These are phyloP conservation scores for Eucalyptus albens DNA, from an alignment of 345 rosid genomes.

Conservation along the genomic window DNA sequence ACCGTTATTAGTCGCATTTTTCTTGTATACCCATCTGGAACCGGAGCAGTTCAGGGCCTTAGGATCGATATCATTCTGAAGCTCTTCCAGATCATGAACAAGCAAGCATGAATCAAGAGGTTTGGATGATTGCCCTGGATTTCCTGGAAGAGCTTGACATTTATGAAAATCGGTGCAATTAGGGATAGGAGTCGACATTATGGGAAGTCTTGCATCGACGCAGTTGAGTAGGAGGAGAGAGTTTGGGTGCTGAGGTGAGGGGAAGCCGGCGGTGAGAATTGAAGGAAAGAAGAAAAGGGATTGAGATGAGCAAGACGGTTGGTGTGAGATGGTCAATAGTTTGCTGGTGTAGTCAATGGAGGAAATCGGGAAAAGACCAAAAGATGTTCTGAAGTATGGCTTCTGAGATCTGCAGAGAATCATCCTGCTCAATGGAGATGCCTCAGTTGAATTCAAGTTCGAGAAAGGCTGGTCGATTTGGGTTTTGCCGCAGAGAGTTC, in stretches of 20 bases:
- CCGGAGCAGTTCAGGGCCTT: slow-evolving; percentile 24
- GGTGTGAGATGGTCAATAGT: slow-evolving; percentile 18
- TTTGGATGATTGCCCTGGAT: neutral
- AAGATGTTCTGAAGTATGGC: slow-evolving; percentile 37
- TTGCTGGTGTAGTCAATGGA: slow-evolving; percentile 30
- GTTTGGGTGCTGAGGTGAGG: neutral
- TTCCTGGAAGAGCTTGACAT: neutral
- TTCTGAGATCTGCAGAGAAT: slow-evolving; percentile 35
- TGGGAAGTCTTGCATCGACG: neutral
- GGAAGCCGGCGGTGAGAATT: slow-evolving; percentile 26
- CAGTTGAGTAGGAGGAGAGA: slow-evolving; percentile 37
- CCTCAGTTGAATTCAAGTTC: slow-evolving; percentile 2
- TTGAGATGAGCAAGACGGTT: slow-evolving; percentile 17
- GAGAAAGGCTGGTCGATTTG: neutral
- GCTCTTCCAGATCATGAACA: slow-evolving; percentile 6
- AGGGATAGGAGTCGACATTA: neutral
- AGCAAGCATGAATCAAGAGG: slow-evolving; percentile 11
- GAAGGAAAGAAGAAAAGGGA: slow-evolving; percentile 10
- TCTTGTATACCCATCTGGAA: slow-evolving; percentile 9
- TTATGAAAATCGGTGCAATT: neutral
- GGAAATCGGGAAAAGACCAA: slow-evolving; percentile 27
- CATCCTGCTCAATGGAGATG: slow-evolving; percentile 4
- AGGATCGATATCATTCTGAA: slow-evolving; percentile 14
- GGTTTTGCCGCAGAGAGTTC: neutral
- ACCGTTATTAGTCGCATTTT: neutral